phyloP scores from a whole-genome alignment of 345 rosid genomes.

The Eucalyptus tenuipes region DNA sequence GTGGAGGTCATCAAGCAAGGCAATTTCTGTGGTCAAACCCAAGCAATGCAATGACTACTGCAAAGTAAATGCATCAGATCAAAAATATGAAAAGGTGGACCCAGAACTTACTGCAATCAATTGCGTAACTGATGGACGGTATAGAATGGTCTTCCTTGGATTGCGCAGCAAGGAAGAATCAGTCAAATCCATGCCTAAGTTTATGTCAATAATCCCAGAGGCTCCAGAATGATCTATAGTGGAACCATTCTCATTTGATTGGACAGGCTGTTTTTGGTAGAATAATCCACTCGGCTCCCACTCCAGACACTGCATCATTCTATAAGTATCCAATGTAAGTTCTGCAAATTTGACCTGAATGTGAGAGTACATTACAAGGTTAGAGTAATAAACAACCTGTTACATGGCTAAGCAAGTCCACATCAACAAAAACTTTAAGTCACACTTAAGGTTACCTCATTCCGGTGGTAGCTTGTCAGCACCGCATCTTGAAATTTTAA shows the following conservation, averaged over 20 bases:
- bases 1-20: background rate
- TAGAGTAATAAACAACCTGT: background rate
- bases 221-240: slow-evolving; percentile 60
- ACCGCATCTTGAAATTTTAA: slow-evolving; percentile 76
- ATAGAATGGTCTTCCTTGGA: slow-evolving; percentile 85
- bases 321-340: slow-evolving; percentile 73
- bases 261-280: slow-evolving; percentile 44
- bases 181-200: slow-evolving; percentile 56
- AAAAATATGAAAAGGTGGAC: background rate
- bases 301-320: slow-evolving; percentile 95
- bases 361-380: background rate
- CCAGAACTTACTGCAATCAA: slow-evolving; percentile 70
- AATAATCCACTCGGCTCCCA: slow-evolving; percentile 90
- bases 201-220: slow-evolving; percentile 76
- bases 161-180: slow-evolving; percentile 74
- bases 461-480: slow-evolving; percentile 69
- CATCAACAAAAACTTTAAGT: background rate
- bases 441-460: slow-evolving; percentile 42
- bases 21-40: background rate
- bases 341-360: slow-evolving; percentile 91
- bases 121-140: slow-evolving; percentile 83
- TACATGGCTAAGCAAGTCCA: background rate
- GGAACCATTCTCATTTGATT: slow-evolving; percentile 64
- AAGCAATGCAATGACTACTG: background rate
- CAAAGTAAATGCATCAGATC: background rate